Evolutionary conservation across 169 alveolate genomes (phyloP), one percentile per base, ranked within the genome.

Genomic region (Cyclospora cayetanensis): DNA sequence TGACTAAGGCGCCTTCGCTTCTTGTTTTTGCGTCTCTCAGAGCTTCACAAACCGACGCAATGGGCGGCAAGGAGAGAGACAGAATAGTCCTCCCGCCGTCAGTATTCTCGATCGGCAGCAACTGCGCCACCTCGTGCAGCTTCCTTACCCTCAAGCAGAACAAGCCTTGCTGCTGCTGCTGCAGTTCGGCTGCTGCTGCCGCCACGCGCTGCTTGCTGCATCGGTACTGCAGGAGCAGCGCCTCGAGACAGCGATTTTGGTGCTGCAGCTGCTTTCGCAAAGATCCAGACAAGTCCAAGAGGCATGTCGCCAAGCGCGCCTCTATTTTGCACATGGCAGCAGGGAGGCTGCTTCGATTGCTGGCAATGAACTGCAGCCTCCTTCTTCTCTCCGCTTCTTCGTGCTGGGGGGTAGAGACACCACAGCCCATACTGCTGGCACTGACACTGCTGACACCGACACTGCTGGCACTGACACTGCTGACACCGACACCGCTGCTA

Each of bases 121-220:
- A 43, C 60, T 46, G 31, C 37, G 85, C 85, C 22, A 74, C 35
- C 35, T 74, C 85, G 11, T 74, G 85, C 85, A 74, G 85, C 65
- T 39, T 74, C 63, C 35, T 3, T 2, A 74, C 18, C 11, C 85
- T 37, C 60, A 74, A n/a, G 52, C 85, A 74, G n/a, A 7, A 74
- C 52, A 74, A 31, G 22, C 85, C 85, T 20, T 74, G 85, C 65
- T 74, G 85, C 65, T 74, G 85, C 85, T 74, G 85, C 85, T 74
- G 42, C 35, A 74, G 65, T 22, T 74, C 85, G 22, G 85, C 85
- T 74, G 85, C 85, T 74, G 85, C 85, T 25, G 46, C 85, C n/a
- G 34, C 41, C 63, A 41, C 4, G 31, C 85, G 85, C 39, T 41
- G 63, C 37, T 74, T 74, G 85, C 85, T 74, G 85, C 85, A 39